These are phyloP conservation scores for Scleroderma bovista DNA, from an alignment of 768 basidiomycete species.

Conservation along the genomic window DNA sequence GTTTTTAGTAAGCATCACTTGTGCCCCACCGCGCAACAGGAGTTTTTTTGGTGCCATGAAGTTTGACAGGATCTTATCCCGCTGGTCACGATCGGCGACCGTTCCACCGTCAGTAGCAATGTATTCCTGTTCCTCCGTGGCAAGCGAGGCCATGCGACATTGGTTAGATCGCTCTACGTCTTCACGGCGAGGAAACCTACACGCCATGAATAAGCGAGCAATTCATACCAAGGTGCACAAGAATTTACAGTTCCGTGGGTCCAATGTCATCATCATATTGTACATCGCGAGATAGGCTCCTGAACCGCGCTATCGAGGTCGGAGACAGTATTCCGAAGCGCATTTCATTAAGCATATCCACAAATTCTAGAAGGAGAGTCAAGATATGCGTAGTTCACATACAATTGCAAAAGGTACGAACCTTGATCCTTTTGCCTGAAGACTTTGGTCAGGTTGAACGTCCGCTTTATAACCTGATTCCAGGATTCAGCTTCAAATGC, in stretches of 20 bases:
- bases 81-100: slow-evolving; percentile 46
- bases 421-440: slow-evolving; percentile 93
- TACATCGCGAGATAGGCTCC: slow-evolving; percentile 61
- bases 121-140: slow-evolving; percentile 49
- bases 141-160: slow-evolving; percentile 56
- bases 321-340: slow-evolving; percentile 72
- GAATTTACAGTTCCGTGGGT: slow-evolving; percentile 81
- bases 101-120: slow-evolving; percentile 59
- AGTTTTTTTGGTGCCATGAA: slow-evolving; percentile 82
- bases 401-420: slow-evolving; percentile 27
- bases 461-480: slow-evolving; percentile 67
- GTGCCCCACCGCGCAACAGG: slow-evolving; percentile 71
- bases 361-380: slow-evolving; percentile 56
- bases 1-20: slow-evolving; percentile 97
- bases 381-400: slow-evolving; percentile 1
- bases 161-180: slow-evolving; percentile 87
- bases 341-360: slow-evolving; percentile 99
- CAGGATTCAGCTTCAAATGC: slow-evolving; percentile 87
- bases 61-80: slow-evolving; percentile 77
- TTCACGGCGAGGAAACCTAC: slow-evolving; percentile 87
- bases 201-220: not conserved
- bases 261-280: slow-evolving; percentile 74
- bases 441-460: slow-evolving; percentile 91
- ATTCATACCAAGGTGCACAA: not conserved
- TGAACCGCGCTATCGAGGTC: slow-evolving; percentile 68